Evolutionary conservation across 2,329 filamentous ascomycete species (phyloP), one percentile per base, ranked within the genome.

Genomic region (Colletotrichum acutatum): DNA sequence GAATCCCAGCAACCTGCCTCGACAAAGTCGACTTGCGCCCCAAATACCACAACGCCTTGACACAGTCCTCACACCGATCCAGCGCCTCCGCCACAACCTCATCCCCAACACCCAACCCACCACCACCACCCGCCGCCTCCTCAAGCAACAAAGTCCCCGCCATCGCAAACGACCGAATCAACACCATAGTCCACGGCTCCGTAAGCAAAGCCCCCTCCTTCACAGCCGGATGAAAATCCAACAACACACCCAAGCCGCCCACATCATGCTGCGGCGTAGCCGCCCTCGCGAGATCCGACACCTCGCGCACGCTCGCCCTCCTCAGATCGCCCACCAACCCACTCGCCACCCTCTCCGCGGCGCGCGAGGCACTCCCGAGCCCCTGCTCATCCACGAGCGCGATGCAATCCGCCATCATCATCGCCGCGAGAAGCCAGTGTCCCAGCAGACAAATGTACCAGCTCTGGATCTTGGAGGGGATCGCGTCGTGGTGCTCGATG

Each of bases 381-480:
- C 76, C 74, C 11, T 78, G 76, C 54, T 83, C 80, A 64, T 90
- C 89, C 26, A 90, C 84, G 30, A 83, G 78, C 59, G 88, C 86
- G 14, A 91, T 80, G 4, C 87, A 78, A 68, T 91, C 89, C 42
- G 88, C 87, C 5, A 91, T 80, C 28, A 90, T 81, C 54, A 91
- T 83, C 0, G 85, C 84, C 2, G 85, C 89, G 3, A 90, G 84
- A 74, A 90, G 87, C 86, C 89, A 91, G 74, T 91, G 90, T 0
- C 86, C 87, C 0, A 85, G 82, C 28, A 91, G 84, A 65, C 89
- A 87, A 16, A 90, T 84, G 72, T 90, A 90, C 89, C 89, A 91
- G 54, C 88, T 89, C 76, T 89, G 88, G 5, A 91, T 84, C 16
- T 86, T 86, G 12, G 85, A 77, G 1, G 88, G 87, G 0, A 91